Conservation (phyloP, 345 rosid species). For the Nephelium lappaceum region DNA sequence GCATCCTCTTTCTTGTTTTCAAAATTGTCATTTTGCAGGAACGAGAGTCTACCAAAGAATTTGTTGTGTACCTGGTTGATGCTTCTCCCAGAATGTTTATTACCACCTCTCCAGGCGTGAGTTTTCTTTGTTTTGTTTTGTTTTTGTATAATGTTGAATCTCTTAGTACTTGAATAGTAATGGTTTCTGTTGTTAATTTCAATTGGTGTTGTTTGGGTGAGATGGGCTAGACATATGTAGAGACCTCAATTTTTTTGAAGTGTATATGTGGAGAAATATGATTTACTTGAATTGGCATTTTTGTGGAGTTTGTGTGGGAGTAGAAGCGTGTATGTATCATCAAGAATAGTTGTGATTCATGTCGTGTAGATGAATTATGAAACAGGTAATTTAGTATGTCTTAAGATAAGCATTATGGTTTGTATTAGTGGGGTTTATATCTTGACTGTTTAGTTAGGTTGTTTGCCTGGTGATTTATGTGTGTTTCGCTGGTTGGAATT, state of each 20-base stretch:
- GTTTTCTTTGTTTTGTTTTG: conserved; percentile 20
- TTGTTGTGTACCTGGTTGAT: conserved; percentile 74
- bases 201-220: no score
- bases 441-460: background rate
- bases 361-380: background rate
- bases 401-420: background rate
- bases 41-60: conserved; percentile 67
- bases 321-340: background rate
- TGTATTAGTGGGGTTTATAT: background rate
- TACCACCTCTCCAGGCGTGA: conserved; percentile 54
- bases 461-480: background rate
- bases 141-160: background rate
- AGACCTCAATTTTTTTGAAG: background rate
- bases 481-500: background rate
- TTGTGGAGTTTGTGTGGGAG: background rate
- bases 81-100: conserved; percentile 90
- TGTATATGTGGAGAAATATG: background rate
- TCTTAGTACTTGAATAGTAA: background rate
- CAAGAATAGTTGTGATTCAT: background rate
- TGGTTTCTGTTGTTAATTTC: background rate
- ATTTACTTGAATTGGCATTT: background rate
- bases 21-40: conserved; percentile 36
- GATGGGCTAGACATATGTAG: no score
- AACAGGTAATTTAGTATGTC: background rate
- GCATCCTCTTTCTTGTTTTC: background rate